Percentiles rank a stretch among this genome's conserved stretches.
These are phyloP conservation scores for Chlamydomonas sphaeroides DNA, from an alignment of 139 green algal species.

Conservation along the genomic window DNA sequence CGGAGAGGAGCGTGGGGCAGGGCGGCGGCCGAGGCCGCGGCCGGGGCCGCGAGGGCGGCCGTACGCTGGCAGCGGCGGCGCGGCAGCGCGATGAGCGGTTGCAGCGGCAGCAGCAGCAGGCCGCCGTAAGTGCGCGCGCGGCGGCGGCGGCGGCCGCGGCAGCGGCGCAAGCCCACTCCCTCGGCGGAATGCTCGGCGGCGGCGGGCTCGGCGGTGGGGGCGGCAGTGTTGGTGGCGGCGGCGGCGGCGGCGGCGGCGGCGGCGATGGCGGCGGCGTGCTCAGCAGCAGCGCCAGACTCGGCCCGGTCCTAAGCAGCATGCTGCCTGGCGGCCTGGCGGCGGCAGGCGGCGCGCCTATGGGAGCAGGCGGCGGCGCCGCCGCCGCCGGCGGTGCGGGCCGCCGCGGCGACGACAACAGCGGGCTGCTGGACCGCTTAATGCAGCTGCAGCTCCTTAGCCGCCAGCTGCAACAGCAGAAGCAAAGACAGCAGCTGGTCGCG, in stretches of 20 bases:
- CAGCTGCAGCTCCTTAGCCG: no score
- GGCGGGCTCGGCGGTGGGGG: background rate
- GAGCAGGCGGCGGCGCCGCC: background rate
- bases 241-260: background rate
- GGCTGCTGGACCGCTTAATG: no score
- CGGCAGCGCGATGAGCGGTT: slow-evolving; percentile 10
- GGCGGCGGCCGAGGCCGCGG: no score
- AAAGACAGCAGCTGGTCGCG: no score
- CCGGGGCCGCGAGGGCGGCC: no score
- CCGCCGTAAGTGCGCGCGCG: background rate
- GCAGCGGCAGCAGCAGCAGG: slow-evolving; percentile 7
- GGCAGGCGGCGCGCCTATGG: no score
- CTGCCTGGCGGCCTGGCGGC: no score
- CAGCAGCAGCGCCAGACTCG: background rate
- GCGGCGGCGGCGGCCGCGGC: background rate
- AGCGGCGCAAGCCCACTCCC: background rate
- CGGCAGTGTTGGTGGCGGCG: background rate
- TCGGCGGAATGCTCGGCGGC: background rate
- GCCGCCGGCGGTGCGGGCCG: background rate
- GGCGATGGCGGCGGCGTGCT: background rate
- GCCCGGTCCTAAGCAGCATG: no score
- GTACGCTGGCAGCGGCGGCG: background rate
- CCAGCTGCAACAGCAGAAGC: no score
- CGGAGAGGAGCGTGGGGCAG: no score
- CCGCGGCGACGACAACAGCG: background rate